Base-by-base conservation (phyloP, 176 grass and related monocot genomes). In the Poa pratensis region DNA sequence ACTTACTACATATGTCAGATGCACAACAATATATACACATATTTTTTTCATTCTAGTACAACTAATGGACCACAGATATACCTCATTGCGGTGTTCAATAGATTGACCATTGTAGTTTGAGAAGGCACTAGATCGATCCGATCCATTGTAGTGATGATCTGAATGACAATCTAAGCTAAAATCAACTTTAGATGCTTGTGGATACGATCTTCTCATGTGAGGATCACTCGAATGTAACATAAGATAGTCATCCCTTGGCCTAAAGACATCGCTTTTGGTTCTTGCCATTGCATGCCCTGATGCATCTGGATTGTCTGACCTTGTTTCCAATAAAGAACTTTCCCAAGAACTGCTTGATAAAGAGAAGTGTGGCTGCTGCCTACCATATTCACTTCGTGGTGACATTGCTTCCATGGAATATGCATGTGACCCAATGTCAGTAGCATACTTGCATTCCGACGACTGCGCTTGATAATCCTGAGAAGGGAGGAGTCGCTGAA, bases 401-500 rank as follows among this genome's bases (percentile, higher is more conserved):
- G 80, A 53, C 19, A 83, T 58, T 64, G 46, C 48, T 78, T 90
- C 78, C 65, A 79, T 65, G 16, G 46, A 62, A 89, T 61, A 76
- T 90, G 66, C 24, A 83, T 73, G 46, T 37, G 84, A 73, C 27
- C 84, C 34, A 64, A 34, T 46, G 35, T 37, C 35, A 90, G 55
- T 58, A 66, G 50, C 84, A 86, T 74, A 40, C 19, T 78, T 86
- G 83, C 73, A 26, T 20, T 73, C 74, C 1, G 26, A 77, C 57
- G 79, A 22, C 17, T 32, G 4, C 32, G 22, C 46, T 83, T 79
- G 63, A 79, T 50, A 90, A 73, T 86, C 84, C 88, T 90, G 66
- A 49, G 12, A 73, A 82, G 22, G 62, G 45, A 82, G 32, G 32
- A 78, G 12, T 28, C 83, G 55, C 77, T 81, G 27, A 39, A 35